A percentile compares a stretch with the other conserved stretches of the same genome.
Evolutionary conservation across 352 stramenopile species (phyloP).

Genomic region (Globisporangium radiosum): DNA sequence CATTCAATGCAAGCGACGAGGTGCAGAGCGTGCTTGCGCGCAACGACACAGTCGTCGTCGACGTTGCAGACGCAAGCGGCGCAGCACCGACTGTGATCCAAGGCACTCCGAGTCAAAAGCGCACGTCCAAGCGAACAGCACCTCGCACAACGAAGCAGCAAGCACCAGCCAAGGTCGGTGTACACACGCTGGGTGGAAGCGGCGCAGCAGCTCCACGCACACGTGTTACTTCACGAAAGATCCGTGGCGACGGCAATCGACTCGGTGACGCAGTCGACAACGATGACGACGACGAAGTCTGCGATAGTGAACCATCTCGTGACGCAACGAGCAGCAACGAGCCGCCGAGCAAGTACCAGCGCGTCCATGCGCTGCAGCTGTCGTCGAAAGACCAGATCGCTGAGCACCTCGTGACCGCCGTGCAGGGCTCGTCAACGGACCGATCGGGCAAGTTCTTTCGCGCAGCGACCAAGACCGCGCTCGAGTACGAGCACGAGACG

Average conservation of each 20-base stretch:
- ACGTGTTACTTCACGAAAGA: conserved; percentile 35
- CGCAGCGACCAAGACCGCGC: conserved; percentile 59
- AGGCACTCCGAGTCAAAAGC: conserved; percentile 3
- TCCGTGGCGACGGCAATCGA: conserved; percentile 34
- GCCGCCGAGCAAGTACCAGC: conserved; percentile 39
- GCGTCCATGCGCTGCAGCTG: conserved; percentile 45
- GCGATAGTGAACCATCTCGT: background rate
- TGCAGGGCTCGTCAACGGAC: conserved; percentile 46
- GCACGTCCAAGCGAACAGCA: conserved; percentile 1
- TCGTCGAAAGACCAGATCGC: conserved; percentile 76
- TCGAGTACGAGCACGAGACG: conserved; percentile 78
- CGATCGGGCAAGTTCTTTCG: conserved; percentile 77
- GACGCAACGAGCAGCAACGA: conserved; percentile 4
- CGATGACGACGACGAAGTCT: conserved; percentile 8
- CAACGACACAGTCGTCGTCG: conserved; percentile 73
- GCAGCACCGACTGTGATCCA: conserved; percentile 17
- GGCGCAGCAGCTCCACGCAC: background rate
- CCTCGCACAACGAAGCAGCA: conserved; percentile 1
- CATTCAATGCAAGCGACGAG: conserved; percentile 24
- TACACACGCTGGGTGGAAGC: conserved; percentile 47
- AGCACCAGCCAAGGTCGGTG: conserved; percentile 17
- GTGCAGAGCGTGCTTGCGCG: conserved; percentile 47
- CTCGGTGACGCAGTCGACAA: conserved; percentile 48
- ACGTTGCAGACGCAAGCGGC: conserved; percentile 8
- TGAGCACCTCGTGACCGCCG: conserved; percentile 52